Evolutionary conservation across 257 asterid species (phyloP).

Genomic region (Solanum chiquidenum): DNA sequence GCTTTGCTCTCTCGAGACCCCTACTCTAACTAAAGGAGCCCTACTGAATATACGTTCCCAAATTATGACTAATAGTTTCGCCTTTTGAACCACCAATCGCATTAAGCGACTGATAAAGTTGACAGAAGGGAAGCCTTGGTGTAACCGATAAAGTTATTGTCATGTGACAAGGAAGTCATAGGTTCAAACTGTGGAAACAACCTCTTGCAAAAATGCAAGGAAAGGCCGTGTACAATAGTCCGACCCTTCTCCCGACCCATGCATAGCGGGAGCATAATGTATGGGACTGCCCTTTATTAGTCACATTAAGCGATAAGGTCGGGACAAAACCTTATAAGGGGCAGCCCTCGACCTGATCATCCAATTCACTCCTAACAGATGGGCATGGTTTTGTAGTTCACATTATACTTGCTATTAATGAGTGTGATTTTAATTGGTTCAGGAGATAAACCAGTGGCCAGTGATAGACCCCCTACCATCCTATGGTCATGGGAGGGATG

Average conservation of each 20-base stretch:
- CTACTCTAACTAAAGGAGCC: neutral
- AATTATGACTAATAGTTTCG: neutral
- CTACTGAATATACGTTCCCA: neutral
- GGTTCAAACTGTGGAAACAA: neutral
- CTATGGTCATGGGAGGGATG: constrained; percentile 82
- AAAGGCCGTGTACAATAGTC: neutral
- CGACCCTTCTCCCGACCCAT: neutral
- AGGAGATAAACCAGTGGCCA: constrained; percentile 68
- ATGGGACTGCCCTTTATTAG: neutral
- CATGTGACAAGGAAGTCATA: neutral
- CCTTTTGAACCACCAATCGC: neutral
- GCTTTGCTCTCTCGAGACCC: neutral
- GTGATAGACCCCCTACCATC: constrained; percentile 80
- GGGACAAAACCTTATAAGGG: neutral
- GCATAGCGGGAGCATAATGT: neutral
- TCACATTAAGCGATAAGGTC: neutral
- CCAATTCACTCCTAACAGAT: neutral
- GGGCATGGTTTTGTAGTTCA: neutral
- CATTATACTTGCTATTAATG: neutral
- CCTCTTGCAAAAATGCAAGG: neutral
- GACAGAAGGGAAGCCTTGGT: neutral
- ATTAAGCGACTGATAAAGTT: neutral
- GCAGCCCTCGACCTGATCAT: neutral
- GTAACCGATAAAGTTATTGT: too few species aligned
- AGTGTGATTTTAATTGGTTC: constrained; percentile 3